phyloP scores from a whole-genome alignment of 2,329 filamentous ascomycete genomes.

The Endocalyx cinctus region DNA sequence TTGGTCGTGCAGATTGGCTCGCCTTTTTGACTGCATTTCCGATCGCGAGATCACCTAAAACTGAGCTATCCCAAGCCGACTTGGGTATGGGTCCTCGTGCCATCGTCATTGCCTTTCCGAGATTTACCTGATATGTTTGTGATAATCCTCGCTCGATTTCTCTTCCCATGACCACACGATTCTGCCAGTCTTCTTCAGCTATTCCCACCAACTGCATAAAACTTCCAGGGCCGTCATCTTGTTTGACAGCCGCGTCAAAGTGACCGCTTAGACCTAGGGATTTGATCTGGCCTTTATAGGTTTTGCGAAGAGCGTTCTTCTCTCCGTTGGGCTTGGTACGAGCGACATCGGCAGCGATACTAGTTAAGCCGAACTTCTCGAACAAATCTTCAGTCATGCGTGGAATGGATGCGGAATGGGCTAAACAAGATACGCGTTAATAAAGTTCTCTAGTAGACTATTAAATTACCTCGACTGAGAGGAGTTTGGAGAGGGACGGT shows the following conservation, averaged over 20 bases:
- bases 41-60: slow-evolving; percentile 52
- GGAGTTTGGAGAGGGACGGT: too few relatives aligned
- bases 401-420: slow-evolving; percentile 44
- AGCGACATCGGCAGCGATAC: slow-evolving; percentile 57
- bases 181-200: slow-evolving; percentile 55
- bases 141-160: slow-evolving; percentile 52
- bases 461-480: not conserved
- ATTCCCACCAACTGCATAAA: slow-evolving; percentile 47
- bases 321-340: slow-evolving; percentile 61
- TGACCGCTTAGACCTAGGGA: slow-evolving; percentile 56
- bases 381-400: slow-evolving; percentile 54
- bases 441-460: slow-evolving; percentile 28
- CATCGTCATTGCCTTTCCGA: slow-evolving; percentile 53
- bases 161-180: slow-evolving; percentile 48
- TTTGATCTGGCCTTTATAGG: slow-evolving; percentile 66
- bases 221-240: slow-evolving; percentile 46
- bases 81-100: slow-evolving; percentile 52
- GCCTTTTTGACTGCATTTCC: slow-evolving; percentile 32
- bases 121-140: slow-evolving; percentile 34
- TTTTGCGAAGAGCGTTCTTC: slow-evolving; percentile 63
- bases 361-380: slow-evolving; percentile 50
- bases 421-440: slow-evolving; percentile 44
- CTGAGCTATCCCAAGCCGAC: slow-evolving; percentile 51
- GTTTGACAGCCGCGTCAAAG: slow-evolving; percentile 56
- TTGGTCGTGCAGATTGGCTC: slow-evolving; percentile 41